phyloP scores from a whole-genome alignment of 2,329 filamentous ascomycete genomes.

The Tolypocladium endophyticum region DNA sequence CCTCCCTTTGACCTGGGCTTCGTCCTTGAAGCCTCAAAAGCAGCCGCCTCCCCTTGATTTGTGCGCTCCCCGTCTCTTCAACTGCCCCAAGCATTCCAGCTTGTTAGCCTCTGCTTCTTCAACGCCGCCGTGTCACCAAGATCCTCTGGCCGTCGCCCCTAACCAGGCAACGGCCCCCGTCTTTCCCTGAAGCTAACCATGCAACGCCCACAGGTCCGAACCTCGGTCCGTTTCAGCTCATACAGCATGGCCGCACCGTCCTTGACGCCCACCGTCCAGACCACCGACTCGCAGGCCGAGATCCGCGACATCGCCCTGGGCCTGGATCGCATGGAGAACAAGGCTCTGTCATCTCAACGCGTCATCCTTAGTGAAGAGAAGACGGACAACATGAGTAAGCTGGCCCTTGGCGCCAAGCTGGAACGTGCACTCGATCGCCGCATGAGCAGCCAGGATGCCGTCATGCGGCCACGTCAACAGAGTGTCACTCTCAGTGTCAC shows the following conservation, averaged over 20 bases:
- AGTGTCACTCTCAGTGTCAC: constrained; percentile 13
- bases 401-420: constrained; percentile 81
- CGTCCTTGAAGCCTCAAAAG: not conserved
- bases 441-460: constrained; percentile 82
- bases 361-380: constrained; percentile 64
- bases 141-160: not conserved
- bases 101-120: not conserved
- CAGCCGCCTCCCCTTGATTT: constrained; percentile 1
- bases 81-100: not conserved
- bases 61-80: not conserved
- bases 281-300: constrained; percentile 45
- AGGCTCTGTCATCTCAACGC: constrained; percentile 71
- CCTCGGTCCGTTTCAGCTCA: constrained; percentile 47
- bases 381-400: constrained; percentile 70
- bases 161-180: not conserved
- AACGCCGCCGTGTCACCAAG: not conserved
- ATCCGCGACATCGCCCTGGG: constrained; percentile 64
- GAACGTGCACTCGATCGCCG: constrained; percentile 77
- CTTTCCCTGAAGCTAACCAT: constrained; percentile 4
- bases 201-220: constrained; percentile 31
- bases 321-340: constrained; percentile 83
- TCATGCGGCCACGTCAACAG: constrained; percentile 53
- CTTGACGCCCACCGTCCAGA: constrained; percentile 46
- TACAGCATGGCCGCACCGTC: constrained; percentile 49
- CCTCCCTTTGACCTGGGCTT: constrained; percentile 2